These are phyloP conservation scores for Hemisphaericaspora xylofermentans DNA, from an alignment of 1,139 yeast genomes.

Conservation along the genomic window DNA sequence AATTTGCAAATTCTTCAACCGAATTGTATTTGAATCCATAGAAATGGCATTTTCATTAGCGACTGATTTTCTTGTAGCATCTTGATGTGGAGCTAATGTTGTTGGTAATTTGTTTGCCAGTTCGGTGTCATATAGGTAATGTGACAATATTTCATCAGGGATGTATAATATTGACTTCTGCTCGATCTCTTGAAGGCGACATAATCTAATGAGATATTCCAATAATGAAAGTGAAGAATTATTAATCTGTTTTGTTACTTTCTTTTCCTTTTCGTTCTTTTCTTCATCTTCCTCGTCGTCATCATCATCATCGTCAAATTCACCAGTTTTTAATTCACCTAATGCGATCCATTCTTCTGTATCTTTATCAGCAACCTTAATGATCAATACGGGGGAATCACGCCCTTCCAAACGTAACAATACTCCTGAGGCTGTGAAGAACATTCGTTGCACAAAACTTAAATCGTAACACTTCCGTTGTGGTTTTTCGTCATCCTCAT, in stretches of 20 bases:
- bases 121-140: constrained; percentile 62
- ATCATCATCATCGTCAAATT: constrained; percentile 27
- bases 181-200: constrained; percentile 64
- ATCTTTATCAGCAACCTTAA: constrained; percentile 39
- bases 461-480: constrained; percentile 37
- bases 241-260: constrained; percentile 11
- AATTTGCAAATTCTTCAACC: constrained; percentile 34
- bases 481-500: constrained; percentile 45
- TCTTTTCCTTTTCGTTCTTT: constrained; percentile 14
- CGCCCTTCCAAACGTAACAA: constrained; percentile 64
- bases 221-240: constrained; percentile 51
- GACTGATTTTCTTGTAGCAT: constrained; percentile 14
- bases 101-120: constrained; percentile 25
- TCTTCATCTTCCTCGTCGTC: constrained; percentile 30
- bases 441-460: constrained; percentile 49
- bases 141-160: constrained; percentile 64
- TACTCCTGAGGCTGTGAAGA: constrained; percentile 73
- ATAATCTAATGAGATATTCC: constrained; percentile 63
- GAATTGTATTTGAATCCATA: constrained; percentile 34
- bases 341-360: constrained; percentile 54
- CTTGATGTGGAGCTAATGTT: constrained; percentile 17
- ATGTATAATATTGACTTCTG: constrained; percentile 53
- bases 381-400: constrained; percentile 65
- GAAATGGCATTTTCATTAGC: constrained; percentile 22
- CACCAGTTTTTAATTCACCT: constrained; percentile 39